A percentile compares a stretch with the other conserved stretches of the same genome.
These are phyloP conservation scores for Coemansia sp. DNA, from an alignment of 192 early-diverging fungal species.

Conservation along the genomic window DNA sequence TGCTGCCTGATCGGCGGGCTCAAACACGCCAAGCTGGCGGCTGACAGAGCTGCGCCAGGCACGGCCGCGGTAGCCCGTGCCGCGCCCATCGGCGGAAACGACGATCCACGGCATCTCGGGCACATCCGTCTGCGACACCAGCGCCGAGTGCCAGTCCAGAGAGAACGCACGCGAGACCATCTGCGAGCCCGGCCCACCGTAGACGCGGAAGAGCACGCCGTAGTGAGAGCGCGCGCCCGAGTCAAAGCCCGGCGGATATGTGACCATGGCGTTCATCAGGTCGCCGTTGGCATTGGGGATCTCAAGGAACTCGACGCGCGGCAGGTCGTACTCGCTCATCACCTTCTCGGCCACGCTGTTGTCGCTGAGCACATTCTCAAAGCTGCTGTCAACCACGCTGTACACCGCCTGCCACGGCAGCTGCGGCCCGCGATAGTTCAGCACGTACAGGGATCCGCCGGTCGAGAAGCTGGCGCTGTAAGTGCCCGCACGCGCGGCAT, in stretches of 20 bases:
- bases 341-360: conserved; percentile 52
- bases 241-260: conserved; percentile 78
- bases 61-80: conserved; percentile 85
- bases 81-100: conserved; percentile 80
- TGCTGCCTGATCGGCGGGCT: conserved; percentile 83
- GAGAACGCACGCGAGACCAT: conserved; percentile 60
- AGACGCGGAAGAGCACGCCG: conserved; percentile 82
- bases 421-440: conserved; percentile 81
- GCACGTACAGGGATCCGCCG: conserved; percentile 63
- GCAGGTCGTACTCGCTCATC: conserved; percentile 58
- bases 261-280: conserved; percentile 76
- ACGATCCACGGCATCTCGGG: conserved; percentile 64
- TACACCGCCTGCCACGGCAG: conserved; percentile 73
- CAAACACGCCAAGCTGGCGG: conserved; percentile 74
- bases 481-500: conserved; percentile 29
- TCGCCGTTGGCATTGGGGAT: conserved; percentile 47
- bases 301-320: conserved; percentile 49
- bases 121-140: conserved; percentile 55
- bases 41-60: conserved; percentile 71
- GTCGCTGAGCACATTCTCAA: conserved; percentile 55
- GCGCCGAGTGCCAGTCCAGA: conserved; percentile 69
- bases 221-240: conserved; percentile 61
- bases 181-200: conserved; percentile 92
- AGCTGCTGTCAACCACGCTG: conserved; percentile 52
- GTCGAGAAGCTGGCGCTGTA: conserved; percentile 74